A percentile compares a stretch with the other conserved stretches of the same genome.
Conservation (phyloP, 345 rosid species). For the Salix dunnii region DNA sequence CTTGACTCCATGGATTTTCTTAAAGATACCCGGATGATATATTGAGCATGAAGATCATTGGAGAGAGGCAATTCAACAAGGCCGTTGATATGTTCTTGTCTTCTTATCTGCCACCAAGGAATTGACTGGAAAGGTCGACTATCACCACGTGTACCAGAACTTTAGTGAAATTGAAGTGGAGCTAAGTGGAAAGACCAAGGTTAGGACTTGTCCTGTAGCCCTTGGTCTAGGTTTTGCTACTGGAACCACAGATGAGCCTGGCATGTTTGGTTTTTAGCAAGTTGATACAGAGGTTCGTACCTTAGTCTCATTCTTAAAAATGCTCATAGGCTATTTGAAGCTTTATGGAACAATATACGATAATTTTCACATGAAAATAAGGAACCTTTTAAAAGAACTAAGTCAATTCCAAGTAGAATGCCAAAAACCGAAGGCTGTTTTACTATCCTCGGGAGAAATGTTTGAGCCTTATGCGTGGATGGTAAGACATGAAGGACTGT, state of each 20-base stretch:
- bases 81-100: constrained; percentile 42
- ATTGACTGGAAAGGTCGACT: constrained; percentile 44
- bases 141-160: constrained; percentile 43
- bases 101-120: constrained; percentile 36
- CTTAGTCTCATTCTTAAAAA: background rate
- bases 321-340: background rate
- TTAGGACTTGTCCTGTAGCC: constrained; percentile 49
- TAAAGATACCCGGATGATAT: constrained; percentile 54
- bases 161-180: constrained; percentile 48
- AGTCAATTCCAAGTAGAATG: constrained; percentile 50
- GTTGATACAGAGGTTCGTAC: constrained; percentile 49
- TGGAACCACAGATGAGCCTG: constrained; percentile 63
- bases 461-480: constrained; percentile 53
- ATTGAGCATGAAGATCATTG: constrained; percentile 51
- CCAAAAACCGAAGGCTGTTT: constrained; percentile 50
- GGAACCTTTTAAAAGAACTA: constrained; percentile 41
- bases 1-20: background rate
- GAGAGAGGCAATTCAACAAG: constrained; percentile 45
- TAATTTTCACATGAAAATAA: too few relatives aligned
- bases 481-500: constrained; percentile 19
- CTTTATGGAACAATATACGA: background rate
- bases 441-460: constrained; percentile 59
- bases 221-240: constrained; percentile 63
- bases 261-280: constrained; percentile 53
- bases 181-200: constrained; percentile 25